Evolutionary conservation across 805 yeast genomes (phyloP).

Genomic region (Cyberlindnera amylophila): DNA sequence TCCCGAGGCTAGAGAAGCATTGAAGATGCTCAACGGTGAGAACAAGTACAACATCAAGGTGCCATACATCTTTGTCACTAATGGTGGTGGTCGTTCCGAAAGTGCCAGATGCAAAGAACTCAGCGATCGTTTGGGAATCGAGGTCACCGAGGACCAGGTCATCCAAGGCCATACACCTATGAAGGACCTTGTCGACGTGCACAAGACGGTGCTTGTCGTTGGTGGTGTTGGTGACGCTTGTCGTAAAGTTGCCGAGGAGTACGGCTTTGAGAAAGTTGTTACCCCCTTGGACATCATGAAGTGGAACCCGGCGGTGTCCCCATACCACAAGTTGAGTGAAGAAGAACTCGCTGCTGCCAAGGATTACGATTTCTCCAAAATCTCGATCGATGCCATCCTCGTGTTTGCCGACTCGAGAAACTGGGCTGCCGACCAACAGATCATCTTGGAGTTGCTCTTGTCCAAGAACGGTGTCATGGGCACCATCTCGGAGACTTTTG

Average conservation of each 20-base stretch:
- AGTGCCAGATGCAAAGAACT: constrained; percentile 68
- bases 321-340: constrained; percentile 74
- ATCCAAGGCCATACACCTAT: constrained; percentile 94
- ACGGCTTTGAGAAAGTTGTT: constrained; percentile 79
- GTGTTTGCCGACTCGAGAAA: constrained; percentile 91
- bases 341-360: constrained; percentile 56
- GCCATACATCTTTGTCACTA: constrained; percentile 83
- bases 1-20: constrained; percentile 73
- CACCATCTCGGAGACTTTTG: constrained; percentile 62
- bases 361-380: constrained; percentile 61
- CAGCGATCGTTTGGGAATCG: constrained; percentile 52
- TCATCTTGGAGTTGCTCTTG: constrained; percentile 74
- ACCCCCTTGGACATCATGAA: constrained; percentile 80
- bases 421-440: constrained; percentile 93
- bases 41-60: constrained; percentile 74
- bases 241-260: constrained; percentile 74
- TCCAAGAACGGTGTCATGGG: constrained; percentile 83
- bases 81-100: constrained; percentile 91
- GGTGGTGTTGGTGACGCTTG: constrained; percentile 89
- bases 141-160: constrained; percentile 71
- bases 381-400: constrained; percentile 72
- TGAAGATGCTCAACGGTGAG: constrained; percentile 68
- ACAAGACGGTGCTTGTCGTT: constrained; percentile 75
- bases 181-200: constrained; percentile 68
- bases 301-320: constrained; percentile 84